Conservation (phyloP, 257 asterid species). For the Lithospermum erythrorhizon region DNA sequence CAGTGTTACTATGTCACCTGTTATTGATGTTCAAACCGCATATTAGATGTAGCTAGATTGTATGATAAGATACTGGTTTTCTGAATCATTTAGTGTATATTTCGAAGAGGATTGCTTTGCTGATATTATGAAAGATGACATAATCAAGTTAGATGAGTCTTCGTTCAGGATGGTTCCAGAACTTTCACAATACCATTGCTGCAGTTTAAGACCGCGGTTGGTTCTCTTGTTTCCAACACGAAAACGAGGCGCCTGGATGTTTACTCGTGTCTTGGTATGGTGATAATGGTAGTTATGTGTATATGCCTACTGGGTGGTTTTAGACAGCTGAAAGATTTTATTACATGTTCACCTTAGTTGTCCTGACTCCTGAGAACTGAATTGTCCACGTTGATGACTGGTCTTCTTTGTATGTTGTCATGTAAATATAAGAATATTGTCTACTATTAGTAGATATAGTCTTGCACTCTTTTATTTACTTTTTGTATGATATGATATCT, state of each 20-base stretch:
- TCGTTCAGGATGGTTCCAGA: slow-evolving; percentile 16
- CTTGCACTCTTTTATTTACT: too few relatives aligned
- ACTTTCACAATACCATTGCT: neutral
- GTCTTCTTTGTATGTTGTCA: too few relatives aligned
- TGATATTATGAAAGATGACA: slow-evolving; percentile 78
- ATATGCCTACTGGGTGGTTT: neutral
- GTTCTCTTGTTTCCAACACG: neutral
- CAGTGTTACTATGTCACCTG: too few relatives aligned
- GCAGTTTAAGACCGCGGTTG: too few relatives aligned
- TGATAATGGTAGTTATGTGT: neutral
- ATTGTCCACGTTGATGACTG: too few relatives aligned
- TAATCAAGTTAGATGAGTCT: slow-evolving; percentile 54
- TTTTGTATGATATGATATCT: too few relatives aligned
- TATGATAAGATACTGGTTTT: neutral
- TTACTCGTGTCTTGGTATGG: neutral
- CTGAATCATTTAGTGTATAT: slow-evolving; percentile 8
- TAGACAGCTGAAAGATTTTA: neutral
- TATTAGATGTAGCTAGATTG: neutral
- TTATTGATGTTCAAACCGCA: neutral
- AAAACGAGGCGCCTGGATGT: neutral
- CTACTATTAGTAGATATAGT: too few relatives aligned
- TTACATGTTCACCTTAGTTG: neutral
- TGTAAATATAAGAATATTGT: too few relatives aligned
- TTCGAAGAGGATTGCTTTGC: slow-evolving; percentile 70
- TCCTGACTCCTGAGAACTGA: neutral